phyloP scores from a whole-genome alignment of 2,329 filamentous ascomycete genomes.

The Clonostachys solani region DNA sequence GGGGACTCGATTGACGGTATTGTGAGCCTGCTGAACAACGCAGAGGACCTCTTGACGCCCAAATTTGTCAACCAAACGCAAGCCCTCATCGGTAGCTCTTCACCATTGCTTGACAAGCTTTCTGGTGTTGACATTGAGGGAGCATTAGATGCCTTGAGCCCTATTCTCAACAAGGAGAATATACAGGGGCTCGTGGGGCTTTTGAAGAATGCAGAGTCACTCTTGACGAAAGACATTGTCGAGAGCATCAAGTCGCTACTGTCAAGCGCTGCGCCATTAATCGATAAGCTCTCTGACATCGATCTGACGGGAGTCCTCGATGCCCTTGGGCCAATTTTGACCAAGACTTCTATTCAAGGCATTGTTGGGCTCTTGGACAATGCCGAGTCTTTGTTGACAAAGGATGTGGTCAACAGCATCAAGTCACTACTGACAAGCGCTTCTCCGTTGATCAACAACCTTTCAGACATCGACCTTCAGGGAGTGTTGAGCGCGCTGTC shows the following conservation, averaged over 20 bases:
- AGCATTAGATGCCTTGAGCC: slow-evolving; percentile 15
- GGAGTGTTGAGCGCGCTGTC: slow-evolving; percentile 13
- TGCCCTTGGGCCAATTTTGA: slow-evolving; percentile 20
- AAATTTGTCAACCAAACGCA: slow-evolving; percentile 11
- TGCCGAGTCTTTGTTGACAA: slow-evolving; percentile 17
- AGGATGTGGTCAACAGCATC: slow-evolving; percentile 9
- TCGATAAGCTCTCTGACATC: slow-evolving; percentile 17
- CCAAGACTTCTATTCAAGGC: slow-evolving; percentile 19
- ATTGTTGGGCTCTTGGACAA: slow-evolving; percentile 25
- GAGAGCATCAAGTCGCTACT: slow-evolving; percentile 10
- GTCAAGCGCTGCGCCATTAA: slow-evolving; percentile 10
- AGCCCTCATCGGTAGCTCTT: slow-evolving; percentile 9
- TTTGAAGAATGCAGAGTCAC: slow-evolving; percentile 13
- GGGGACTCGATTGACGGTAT: slow-evolving; percentile 19
- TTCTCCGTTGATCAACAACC: slow-evolving; percentile 14
- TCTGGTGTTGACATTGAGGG: slow-evolving; percentile 23
- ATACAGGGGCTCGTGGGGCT: slow-evolving; percentile 16
- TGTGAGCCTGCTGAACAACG: slow-evolving; percentile 24
- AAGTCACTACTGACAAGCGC: slow-evolving; percentile 9
- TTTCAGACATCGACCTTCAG: slow-evolving; percentile 25
- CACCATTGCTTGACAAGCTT: slow-evolving; percentile 23
- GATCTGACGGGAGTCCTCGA: slow-evolving; percentile 19
- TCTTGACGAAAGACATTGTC: slow-evolving; percentile 13
- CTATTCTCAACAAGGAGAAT: slow-evolving; percentile 18
- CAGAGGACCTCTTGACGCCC: slow-evolving; percentile 17